Conservation (phyloP, 305 asterid genomes). For the Fraxinus xanthoxyloides region DNA sequence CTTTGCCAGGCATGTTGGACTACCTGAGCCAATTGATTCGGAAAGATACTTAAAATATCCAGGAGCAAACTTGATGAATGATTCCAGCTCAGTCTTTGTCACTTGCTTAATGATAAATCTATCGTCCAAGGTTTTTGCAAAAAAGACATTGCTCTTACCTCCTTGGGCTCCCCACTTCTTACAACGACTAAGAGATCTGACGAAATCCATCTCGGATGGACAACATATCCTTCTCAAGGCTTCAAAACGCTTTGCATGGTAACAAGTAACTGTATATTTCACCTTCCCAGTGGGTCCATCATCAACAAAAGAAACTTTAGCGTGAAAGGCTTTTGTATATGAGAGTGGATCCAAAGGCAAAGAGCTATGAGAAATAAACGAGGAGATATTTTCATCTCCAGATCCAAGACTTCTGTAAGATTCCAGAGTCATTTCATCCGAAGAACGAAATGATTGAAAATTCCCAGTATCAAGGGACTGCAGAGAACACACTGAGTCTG, state of each 20-base stretch:
- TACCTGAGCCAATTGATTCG: conserved; percentile 58
- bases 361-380: conserved; percentile 51
- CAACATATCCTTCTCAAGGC: conserved; percentile 79
- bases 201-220: conserved; percentile 73
- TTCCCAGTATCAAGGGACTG: conserved; percentile 44
- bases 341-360: conserved; percentile 52
- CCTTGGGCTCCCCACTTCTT: conserved; percentile 99
- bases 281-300: conserved; percentile 73
- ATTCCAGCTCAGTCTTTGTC: conserved; percentile 94
- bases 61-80: conserved; percentile 90
- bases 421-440: conserved; percentile 58
- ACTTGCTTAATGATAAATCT: conserved; percentile 93
- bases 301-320: conserved; percentile 60
- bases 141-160: conserved; percentile 97
- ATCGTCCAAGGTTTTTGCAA: conserved; percentile 90
- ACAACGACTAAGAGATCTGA: conserved; percentile 89
- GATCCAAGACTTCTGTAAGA: conserved; percentile 60
- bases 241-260: conserved; percentile 82
- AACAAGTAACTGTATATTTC: conserved; percentile 71
- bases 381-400: conserved; percentile 56
- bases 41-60: conserved; percentile 79
- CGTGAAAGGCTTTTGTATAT: conserved; percentile 57
- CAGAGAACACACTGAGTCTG: conserved; percentile 36
- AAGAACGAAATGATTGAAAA: conserved; percentile 34
- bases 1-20: conserved; percentile 94